Percentiles rank a stretch among this genome's conserved stretches.
Conservation (phyloP, 2,329 filamentous ascomycete species). For the Pseudogymnoascus sp. region DNA sequence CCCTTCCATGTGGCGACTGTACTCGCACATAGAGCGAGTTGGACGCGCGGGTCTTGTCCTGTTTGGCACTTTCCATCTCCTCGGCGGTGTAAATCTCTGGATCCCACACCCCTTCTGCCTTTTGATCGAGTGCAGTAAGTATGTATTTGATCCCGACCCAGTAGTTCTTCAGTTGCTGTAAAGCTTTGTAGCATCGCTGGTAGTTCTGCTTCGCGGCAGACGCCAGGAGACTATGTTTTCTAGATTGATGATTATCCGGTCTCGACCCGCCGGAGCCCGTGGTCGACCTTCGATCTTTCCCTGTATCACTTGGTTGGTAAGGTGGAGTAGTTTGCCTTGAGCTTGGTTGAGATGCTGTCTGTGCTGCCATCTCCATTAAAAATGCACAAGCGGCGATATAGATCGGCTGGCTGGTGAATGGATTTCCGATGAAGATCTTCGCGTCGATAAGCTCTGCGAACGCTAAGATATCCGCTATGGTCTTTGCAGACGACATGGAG, state of each 20-base stretch:
- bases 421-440: constrained; percentile 77
- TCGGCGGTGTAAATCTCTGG: constrained; percentile 59
- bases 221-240: neutral
- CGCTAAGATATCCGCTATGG: constrained; percentile 78
- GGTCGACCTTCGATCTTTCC: neutral
- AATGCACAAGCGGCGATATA: constrained; percentile 89
- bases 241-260: neutral
- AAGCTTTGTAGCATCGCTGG: constrained; percentile 73
- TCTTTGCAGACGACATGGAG: constrained; percentile 54
- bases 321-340: constrained; percentile 7
- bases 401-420: constrained; percentile 83
- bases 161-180: constrained; percentile 70
- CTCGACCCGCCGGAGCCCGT: neutral
- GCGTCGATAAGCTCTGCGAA: constrained; percentile 81
- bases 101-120: constrained; percentile 66
- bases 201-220: constrained; percentile 36
- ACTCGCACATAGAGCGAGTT: neutral
- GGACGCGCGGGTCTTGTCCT: neutral
- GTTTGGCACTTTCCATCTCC: constrained; percentile 66
- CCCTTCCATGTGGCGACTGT: neutral
- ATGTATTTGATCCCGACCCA: constrained; percentile 87
- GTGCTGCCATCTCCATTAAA: constrained; percentile 50
- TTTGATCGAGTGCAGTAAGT: constrained; percentile 75
- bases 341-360: constrained; percentile 12
- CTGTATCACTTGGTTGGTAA: neutral